These are phyloP conservation scores for Lactarius psammicola DNA, from an alignment of 768 basidiomycete species.

Conservation along the genomic window DNA sequence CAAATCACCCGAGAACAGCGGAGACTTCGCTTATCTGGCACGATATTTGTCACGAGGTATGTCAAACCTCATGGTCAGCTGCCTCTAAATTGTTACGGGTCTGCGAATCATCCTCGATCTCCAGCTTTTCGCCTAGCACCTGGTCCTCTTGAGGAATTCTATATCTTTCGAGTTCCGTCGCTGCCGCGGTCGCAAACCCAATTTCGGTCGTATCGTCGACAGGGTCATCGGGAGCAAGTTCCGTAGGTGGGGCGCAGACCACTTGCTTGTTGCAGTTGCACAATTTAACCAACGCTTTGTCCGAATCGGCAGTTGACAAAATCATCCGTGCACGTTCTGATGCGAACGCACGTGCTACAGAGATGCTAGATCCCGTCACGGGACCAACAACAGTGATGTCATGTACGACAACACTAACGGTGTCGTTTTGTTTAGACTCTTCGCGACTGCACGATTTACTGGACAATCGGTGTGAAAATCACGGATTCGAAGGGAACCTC, in stretches of 20 bases:
- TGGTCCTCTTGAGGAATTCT: slow-evolving; percentile 27
- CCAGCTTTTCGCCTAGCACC: slow-evolving; percentile 17
- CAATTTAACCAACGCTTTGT: slow-evolving; percentile 43
- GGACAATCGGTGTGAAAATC: slow-evolving; percentile 28
- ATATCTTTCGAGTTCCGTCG: slow-evolving; percentile 31
- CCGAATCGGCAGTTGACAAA: slow-evolving; percentile 48
- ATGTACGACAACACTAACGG: slow-evolving; percentile 60
- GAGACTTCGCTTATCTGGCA: not conserved
- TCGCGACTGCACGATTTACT: slow-evolving; percentile 48
- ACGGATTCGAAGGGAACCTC: slow-evolving; percentile 26
- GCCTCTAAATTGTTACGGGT: slow-evolving; percentile 7
- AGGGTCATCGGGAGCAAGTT: slow-evolving; percentile 5
- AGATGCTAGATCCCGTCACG: slow-evolving; percentile 53
- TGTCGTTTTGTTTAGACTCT: slow-evolving; percentile 47
- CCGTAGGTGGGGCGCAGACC: slow-evolving; percentile 24
- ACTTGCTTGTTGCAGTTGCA: slow-evolving; percentile 41
- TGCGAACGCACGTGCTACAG: slow-evolving; percentile 66
- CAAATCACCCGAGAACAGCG: not conserved
- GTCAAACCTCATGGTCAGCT: not conserved
- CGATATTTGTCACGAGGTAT: not conserved
- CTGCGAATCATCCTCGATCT: slow-evolving; percentile 4
- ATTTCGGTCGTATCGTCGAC: slow-evolving; percentile 48
- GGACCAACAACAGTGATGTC: slow-evolving; percentile 57
- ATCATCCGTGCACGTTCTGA: slow-evolving; percentile 59
- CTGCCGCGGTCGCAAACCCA: slow-evolving; percentile 49